phyloP scores from a whole-genome alignment of 169 alveolate species.

The Fabrea salina region DNA sequence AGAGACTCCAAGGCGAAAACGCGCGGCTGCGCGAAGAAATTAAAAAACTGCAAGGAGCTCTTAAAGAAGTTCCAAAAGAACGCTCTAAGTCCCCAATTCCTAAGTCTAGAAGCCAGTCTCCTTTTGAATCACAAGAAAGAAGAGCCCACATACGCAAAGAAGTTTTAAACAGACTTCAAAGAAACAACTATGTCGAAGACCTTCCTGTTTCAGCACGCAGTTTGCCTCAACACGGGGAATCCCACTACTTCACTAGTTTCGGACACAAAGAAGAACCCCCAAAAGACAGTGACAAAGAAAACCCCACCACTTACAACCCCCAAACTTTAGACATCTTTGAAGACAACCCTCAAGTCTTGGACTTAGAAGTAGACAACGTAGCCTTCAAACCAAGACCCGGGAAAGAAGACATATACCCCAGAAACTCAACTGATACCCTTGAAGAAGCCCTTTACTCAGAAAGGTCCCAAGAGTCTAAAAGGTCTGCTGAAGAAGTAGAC shows the following conservation, averaged over 20 bases:
- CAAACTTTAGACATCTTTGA: background rate
- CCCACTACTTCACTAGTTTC: background rate
- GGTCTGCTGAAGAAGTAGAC: too few species aligned
- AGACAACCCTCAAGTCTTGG: too few species aligned
- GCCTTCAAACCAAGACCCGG: too few species aligned
- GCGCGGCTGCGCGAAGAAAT: conserved; percentile 14
- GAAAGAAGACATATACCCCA: too few species aligned
- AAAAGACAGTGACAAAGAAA: background rate
- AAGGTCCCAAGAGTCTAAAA: too few species aligned
- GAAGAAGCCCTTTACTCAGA: too few species aligned
- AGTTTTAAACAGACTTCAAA: background rate
- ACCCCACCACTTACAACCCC: background rate
- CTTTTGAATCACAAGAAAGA: background rate
- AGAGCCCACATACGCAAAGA: background rate
- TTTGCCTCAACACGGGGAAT: background rate
- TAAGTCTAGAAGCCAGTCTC: background rate
- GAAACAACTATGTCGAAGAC: background rate
- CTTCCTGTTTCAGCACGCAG: background rate
- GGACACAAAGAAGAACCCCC: background rate
- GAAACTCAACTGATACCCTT: too few species aligned
- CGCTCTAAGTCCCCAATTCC: background rate
- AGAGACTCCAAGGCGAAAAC: background rate
- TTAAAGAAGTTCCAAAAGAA: background rate
- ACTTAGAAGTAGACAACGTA: too few species aligned
- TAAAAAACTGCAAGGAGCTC: background rate